Percentiles rank a stretch among this genome's conserved stretches.
Evolutionary conservation across 179 eudicot genomes (phyloP).

Genomic region (Gypsophila paniculata): DNA sequence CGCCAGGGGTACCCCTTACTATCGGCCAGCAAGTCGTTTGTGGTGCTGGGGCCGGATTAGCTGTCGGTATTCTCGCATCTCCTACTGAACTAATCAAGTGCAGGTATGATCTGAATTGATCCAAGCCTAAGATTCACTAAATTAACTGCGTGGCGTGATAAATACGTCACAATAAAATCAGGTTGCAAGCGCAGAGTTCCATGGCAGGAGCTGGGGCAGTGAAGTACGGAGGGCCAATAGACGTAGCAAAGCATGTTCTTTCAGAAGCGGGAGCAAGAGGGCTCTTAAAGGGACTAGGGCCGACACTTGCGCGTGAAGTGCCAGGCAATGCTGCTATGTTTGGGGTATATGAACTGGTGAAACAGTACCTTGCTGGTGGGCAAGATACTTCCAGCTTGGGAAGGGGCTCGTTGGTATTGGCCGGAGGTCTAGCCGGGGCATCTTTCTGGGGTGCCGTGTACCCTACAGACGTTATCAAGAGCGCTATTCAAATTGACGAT

Average conservation of each 20-base stretch:
- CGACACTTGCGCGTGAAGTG: conserved; percentile 85
- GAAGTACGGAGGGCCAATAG: conserved; percentile 80
- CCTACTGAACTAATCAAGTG: conserved; percentile 91
- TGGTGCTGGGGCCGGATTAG: conserved; percentile 96
- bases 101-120: conserved; percentile 43
- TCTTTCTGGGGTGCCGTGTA: conserved; percentile 67
- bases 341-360: conserved; percentile 74
- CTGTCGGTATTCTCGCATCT: conserved; percentile 77
- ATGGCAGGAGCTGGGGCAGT: conserved; percentile 54
- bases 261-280: conserved; percentile 80
- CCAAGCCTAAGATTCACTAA: not conserved
- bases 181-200: conserved; percentile 93
- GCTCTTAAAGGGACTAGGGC: conserved; percentile 77
- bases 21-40: conserved; percentile 62
- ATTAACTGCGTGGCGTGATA: not conserved
- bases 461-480: conserved; percentile 67
- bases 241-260: conserved; percentile 70
- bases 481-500: conserved; percentile 79
- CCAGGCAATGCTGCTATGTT: conserved; percentile 94
- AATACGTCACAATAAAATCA: conserved; percentile 24
- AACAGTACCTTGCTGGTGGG: conserved; percentile 70
- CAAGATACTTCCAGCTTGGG: conserved; percentile 67
- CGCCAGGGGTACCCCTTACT: conserved; percentile 66
- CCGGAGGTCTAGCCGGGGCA: conserved; percentile 90
- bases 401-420: conserved; percentile 49